Conservation (phyloP, 2,329 filamentous ascomycete genomes). For the Fusarium coicis region DNA sequence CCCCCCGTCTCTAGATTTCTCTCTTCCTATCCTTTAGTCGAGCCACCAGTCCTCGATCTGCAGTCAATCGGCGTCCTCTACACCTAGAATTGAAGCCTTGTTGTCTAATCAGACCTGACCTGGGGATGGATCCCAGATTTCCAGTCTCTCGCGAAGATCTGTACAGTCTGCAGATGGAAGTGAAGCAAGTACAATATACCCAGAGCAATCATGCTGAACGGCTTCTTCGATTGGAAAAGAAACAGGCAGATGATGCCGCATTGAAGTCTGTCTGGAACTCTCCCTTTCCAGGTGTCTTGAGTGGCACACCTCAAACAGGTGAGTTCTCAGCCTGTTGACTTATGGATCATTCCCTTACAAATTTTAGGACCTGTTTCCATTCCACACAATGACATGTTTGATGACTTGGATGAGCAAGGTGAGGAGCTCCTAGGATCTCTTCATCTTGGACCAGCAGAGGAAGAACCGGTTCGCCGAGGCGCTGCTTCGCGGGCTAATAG, state of each 20-base stretch:
- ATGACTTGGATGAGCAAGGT: constrained; percentile 88
- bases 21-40: background rate
- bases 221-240: constrained; percentile 70
- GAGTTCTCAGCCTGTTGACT: constrained; percentile 46
- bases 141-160: constrained; percentile 70
- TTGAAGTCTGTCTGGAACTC: constrained; percentile 93
- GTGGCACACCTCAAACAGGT: constrained; percentile 90
- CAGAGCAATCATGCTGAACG: constrained; percentile 72
- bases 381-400: constrained; percentile 85
- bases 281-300: constrained; percentile 87
- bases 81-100: background rate
- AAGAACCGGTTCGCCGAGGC: constrained; percentile 85
- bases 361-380: constrained; percentile 79
- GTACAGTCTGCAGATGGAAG: constrained; percentile 75
- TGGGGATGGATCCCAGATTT: constrained; percentile 73
- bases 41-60: background rate
- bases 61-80: background rate
- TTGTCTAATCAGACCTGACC: background rate
- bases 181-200: constrained; percentile 73
- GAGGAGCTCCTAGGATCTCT: constrained; percentile 83
- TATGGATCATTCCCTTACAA: constrained; percentile 25
- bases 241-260: constrained; percentile 73
- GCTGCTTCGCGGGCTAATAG: constrained; percentile 94
- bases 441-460: constrained; percentile 82
- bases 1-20: background rate